A percentile compares a stretch with the other conserved stretches of the same genome.
These are phyloP conservation scores for Penicillium sp. DNA, from an alignment of 2,329 filamentous ascomycete species.

Conservation along the genomic window DNA sequence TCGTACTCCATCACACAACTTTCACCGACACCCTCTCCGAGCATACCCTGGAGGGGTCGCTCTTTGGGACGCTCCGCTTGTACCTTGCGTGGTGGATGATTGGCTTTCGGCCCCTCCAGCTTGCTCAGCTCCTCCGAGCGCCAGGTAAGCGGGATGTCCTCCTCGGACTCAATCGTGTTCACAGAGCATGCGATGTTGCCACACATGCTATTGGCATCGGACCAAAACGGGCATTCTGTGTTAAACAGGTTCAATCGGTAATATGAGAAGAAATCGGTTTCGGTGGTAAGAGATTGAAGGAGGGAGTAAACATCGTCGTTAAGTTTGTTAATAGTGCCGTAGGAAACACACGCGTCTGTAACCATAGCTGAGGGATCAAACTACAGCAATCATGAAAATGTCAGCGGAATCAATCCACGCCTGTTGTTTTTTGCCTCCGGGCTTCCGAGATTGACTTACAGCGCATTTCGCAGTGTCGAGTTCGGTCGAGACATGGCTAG, in stretches of 20 bases:
- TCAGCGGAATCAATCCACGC: conserved; percentile 2
- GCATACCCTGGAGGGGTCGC: conserved; percentile 74
- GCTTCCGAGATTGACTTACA: conserved; percentile 43
- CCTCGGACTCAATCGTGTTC: conserved; percentile 90
- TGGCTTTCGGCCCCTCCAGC: conserved; percentile 85
- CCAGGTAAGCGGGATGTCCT: conserved; percentile 91
- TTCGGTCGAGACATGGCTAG: conserved; percentile 41
- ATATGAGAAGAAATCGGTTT: conserved; percentile 97
- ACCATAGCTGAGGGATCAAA: conserved; percentile 87
- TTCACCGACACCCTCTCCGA: conserved; percentile 87
- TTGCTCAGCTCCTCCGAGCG: conserved; percentile 88
- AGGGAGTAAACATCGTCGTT: conserved; percentile 76
- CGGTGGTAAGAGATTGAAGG: conserved; percentile 76
- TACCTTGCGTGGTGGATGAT: conserved; percentile 75
- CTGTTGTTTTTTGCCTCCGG: background rate
- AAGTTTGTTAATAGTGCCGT: conserved; percentile 81
- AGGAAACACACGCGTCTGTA: conserved; percentile 91
- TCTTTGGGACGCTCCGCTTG: conserved; percentile 69
- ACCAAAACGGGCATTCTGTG: conserved; percentile 95
- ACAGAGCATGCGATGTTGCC: conserved; percentile 97
- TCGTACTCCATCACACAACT: conserved; percentile 97
- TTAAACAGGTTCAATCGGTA: conserved; percentile 94
- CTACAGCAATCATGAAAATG: conserved; percentile 49
- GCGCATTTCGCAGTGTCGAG: conserved; percentile 51
- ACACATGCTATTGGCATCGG: conserved; percentile 89